Conservation (phyloP, 1,139 yeast genomes). For the Petasospora rhodanensis region DNA sequence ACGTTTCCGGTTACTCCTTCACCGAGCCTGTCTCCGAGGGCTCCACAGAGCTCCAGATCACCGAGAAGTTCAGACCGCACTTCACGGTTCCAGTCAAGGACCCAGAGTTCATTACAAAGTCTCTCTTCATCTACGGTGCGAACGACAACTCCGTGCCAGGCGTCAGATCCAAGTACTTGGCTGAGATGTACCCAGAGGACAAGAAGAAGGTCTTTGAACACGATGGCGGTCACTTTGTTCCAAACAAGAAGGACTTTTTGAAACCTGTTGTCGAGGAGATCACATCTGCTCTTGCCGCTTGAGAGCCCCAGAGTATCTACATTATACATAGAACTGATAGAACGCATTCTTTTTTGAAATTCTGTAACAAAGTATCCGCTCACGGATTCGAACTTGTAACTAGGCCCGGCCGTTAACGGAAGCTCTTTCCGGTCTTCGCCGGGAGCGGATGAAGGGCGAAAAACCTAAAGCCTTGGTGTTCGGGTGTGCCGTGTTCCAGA, state of each 20-base stretch:
- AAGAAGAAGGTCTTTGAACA: slow-evolving; percentile 50
- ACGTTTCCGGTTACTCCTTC: slow-evolving; percentile 55
- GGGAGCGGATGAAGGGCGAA: too few relatives aligned
- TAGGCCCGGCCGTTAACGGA: too few relatives aligned
- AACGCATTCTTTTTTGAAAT: too few relatives aligned
- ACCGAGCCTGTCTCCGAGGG: slow-evolving; percentile 35
- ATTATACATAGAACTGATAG: too few relatives aligned
- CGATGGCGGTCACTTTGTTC: slow-evolving; percentile 84
- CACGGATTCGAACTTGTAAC: too few relatives aligned
- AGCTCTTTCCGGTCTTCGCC: too few relatives aligned
- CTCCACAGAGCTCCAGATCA: slow-evolving; percentile 27
- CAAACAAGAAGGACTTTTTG: slow-evolving; percentile 58
- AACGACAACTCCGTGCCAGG: slow-evolving; percentile 56
- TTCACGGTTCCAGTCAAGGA: slow-evolving; percentile 29
- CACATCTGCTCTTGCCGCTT: slow-evolving; percentile 18
- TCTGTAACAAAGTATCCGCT: too few relatives aligned
- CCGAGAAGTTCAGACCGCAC: slow-evolving; percentile 29
- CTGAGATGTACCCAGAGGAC: slow-evolving; percentile 38
- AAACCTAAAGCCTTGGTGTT: too few relatives aligned
- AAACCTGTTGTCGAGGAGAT: slow-evolving; percentile 37
- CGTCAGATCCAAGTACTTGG: slow-evolving; percentile 43
- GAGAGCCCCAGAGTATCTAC: not conserved
- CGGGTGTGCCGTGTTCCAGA: too few relatives aligned
- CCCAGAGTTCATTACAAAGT: slow-evolving; percentile 26
- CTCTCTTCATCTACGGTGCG: slow-evolving; percentile 34